phyloP scores from a whole-genome alignment of 306 rosid genomes.

The Rubus idaeus region DNA sequence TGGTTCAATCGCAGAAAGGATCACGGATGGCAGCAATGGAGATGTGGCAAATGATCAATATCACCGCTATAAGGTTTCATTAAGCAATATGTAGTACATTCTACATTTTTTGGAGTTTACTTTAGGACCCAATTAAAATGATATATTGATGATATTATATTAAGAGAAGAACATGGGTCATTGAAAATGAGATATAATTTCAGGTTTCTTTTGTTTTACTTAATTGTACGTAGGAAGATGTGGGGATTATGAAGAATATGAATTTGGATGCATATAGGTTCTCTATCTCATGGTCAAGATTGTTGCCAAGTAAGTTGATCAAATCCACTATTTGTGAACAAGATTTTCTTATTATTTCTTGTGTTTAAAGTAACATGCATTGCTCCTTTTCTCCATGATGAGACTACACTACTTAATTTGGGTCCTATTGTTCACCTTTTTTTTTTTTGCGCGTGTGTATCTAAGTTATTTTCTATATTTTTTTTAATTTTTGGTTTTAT shows the following conservation, averaged over 20 bases:
- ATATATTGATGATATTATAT: too few species aligned
- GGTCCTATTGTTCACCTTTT: background rate
- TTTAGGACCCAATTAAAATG: too few species aligned
- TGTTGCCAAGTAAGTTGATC: constrained; percentile 52
- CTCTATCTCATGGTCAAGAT: constrained; percentile 73
- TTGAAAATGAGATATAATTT: background rate
- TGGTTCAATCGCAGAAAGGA: constrained; percentile 32
- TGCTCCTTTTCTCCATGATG: background rate
- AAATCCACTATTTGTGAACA: background rate
- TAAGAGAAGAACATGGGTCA: too few species aligned
- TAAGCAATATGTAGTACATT: background rate
- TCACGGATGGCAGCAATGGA: constrained; percentile 27
- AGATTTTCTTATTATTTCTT: background rate
- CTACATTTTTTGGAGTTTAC: too few species aligned
- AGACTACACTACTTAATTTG: background rate
- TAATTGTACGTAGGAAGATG: constrained; percentile 49
- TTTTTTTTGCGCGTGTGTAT: too few species aligned
- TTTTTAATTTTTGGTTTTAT: background rate
- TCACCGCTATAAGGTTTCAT: constrained; percentile 26
- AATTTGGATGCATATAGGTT: constrained; percentile 61
- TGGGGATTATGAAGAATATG: constrained; percentile 51
- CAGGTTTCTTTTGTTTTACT: background rate
- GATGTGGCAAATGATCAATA: constrained; percentile 19
- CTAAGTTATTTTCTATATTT: background rate
- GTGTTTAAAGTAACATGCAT: background rate